Evolutionary conservation across 2,329 filamentous ascomycete genomes (phyloP).

Genomic region (Colletotrichum liriopes): DNA sequence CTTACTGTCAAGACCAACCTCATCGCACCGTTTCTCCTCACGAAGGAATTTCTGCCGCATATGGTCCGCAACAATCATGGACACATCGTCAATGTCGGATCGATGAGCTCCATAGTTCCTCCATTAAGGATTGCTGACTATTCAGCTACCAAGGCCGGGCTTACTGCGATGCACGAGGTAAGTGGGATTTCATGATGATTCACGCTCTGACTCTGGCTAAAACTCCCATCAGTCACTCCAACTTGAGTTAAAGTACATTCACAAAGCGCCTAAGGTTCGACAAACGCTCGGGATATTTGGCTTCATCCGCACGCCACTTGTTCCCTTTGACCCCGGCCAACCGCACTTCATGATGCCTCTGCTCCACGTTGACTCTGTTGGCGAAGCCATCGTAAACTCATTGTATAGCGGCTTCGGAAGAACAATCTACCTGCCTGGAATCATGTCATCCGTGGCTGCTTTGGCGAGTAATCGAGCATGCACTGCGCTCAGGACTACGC

Average conservation of each 20-base stretch:
- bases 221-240: slow-evolving; percentile 46
- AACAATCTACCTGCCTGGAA: slow-evolving; percentile 50
- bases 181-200: background rate
- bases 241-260: slow-evolving; percentile 49
- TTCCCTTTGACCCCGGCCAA: slow-evolving; percentile 47
- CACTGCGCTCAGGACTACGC: background rate
- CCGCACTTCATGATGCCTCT: slow-evolving; percentile 51
- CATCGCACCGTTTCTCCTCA: slow-evolving; percentile 71
- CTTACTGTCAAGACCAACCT: slow-evolving; percentile 63
- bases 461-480: slow-evolving; percentile 46
- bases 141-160: slow-evolving; percentile 65
- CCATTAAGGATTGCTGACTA: slow-evolving; percentile 74
- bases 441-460: slow-evolving; percentile 47
- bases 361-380: slow-evolving; percentile 52
- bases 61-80: slow-evolving; percentile 74
- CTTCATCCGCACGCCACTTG: slow-evolving; percentile 52
- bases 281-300: slow-evolving; percentile 50
- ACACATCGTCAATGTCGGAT: slow-evolving; percentile 75
- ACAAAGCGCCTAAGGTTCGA: slow-evolving; percentile 50
- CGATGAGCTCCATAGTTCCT: slow-evolving; percentile 68
- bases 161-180: slow-evolving; percentile 51
- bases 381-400: slow-evolving; percentile 48
- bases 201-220: slow-evolving; percentile 13
- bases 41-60: slow-evolving; percentile 71
- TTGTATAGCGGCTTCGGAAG: slow-evolving; percentile 52